Evolutionary conservation across 148 eudicot genomes (phyloP).

Genomic region (Pharnaceum exiguum): DNA sequence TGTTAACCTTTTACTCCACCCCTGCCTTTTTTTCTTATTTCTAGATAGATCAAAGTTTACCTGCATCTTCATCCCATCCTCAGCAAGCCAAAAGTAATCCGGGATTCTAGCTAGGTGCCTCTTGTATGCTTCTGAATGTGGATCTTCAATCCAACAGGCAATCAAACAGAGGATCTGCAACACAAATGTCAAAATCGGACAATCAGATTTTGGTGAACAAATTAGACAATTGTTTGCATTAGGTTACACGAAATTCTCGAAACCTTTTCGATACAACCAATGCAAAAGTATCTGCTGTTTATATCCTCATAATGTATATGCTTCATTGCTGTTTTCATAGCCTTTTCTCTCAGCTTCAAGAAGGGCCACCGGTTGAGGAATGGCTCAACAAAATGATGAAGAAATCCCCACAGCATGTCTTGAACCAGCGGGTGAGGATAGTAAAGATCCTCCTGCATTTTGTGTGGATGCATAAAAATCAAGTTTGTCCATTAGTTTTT

Average conservation of each 20-base stretch:
- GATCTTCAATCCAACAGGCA: conserved; percentile 78
- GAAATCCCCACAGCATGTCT: conserved; percentile 45
- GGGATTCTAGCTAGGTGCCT: conserved; percentile 59
- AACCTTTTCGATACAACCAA: conserved; percentile 55
- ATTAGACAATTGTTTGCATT: not conserved
- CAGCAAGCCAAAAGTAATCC: conserved; percentile 62
- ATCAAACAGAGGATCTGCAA: conserved; percentile 43
- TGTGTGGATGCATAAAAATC: not conserved
- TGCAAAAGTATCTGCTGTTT: conserved; percentile 47
- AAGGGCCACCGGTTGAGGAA: conserved; percentile 41
- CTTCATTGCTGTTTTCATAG: conserved; percentile 36
- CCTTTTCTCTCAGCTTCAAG: conserved; percentile 32
- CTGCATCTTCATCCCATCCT: conserved; percentile 75
- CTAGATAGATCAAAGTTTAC: conserved; percentile 18
- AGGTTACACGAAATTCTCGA: not conserved
- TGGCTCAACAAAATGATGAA: conserved; percentile 40
- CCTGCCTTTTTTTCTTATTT: not conserved
- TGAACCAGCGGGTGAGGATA: conserved; percentile 41
- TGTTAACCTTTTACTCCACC: not conserved
- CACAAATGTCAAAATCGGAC: not conserved
- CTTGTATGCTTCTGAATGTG: conserved; percentile 51
- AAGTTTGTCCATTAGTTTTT: no score
- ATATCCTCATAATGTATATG: conserved; percentile 47
- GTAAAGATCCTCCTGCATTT: conserved; percentile 42
- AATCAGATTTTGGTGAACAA: not conserved